phyloP scores from a whole-genome alignment of 805 yeast species.

The Scheffersomyces stipitis region DNA sequence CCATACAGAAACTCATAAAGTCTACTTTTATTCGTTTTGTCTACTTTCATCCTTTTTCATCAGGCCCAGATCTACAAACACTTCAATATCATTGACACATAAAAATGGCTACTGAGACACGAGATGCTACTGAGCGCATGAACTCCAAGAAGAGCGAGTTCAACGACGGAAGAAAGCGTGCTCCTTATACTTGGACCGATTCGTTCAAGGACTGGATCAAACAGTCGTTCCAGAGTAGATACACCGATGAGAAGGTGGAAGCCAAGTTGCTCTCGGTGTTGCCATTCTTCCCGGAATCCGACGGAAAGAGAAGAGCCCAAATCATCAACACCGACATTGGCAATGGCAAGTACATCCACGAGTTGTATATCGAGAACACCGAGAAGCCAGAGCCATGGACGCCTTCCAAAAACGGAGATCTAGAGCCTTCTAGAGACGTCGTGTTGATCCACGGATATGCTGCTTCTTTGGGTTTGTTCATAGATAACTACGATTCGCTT shows the following conservation, averaged over 20 bases:
- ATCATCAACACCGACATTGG: slow-evolving; percentile 58
- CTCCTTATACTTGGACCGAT: slow-evolving; percentile 14
- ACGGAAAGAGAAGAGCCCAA: slow-evolving; percentile 45
- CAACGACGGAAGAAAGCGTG: slow-evolving; percentile 17
- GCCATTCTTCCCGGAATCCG: slow-evolving; percentile 58
- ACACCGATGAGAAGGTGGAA: slow-evolving; percentile 31
- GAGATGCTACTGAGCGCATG: neutral
- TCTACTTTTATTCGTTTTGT: no score
- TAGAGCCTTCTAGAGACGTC: slow-evolving; percentile 42
- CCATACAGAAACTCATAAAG: no score
- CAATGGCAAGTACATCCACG: slow-evolving; percentile 65
- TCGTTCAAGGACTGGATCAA: slow-evolving; percentile 31
- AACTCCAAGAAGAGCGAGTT: slow-evolving; percentile 13
- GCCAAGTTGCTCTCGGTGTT: slow-evolving; percentile 50
- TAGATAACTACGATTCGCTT: slow-evolving; percentile 59
- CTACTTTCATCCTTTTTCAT: no score
- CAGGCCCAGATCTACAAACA: no score
- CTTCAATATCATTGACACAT: no score
- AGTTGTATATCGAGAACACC: slow-evolving; percentile 60
- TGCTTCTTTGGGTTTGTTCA: slow-evolving; percentile 82
- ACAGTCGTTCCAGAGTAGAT: slow-evolving; percentile 17
- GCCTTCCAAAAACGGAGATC: neutral
- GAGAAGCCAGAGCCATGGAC: slow-evolving; percentile 35
- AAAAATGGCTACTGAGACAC: neutral
- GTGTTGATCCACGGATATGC: slow-evolving; percentile 92